phyloP scores from a whole-genome alignment of 2,329 filamentous ascomycete genomes.

The Xylariaceae sp. region DNA sequence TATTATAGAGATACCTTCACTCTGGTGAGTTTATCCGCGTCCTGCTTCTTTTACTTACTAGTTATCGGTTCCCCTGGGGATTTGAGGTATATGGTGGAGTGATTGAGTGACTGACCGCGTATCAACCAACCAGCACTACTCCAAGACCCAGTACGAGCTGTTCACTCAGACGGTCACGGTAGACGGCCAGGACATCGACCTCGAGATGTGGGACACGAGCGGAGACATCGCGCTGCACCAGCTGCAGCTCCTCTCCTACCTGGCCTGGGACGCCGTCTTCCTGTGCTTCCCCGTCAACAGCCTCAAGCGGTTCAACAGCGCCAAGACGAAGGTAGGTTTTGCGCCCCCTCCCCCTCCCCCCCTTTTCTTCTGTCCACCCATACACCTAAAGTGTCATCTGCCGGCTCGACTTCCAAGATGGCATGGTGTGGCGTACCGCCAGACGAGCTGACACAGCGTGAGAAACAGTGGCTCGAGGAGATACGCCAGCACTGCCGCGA shows the following conservation, averaged over 20 bases:
- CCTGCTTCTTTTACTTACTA: background rate
- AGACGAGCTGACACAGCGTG: no score
- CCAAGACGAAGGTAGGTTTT: constrained; percentile 23
- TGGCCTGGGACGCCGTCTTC: constrained; percentile 28
- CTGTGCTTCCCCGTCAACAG: constrained; percentile 30
- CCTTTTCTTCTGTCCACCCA: no score
- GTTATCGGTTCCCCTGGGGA: no score
- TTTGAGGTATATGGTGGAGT: no score
- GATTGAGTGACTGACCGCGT: no score
- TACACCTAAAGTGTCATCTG: no score
- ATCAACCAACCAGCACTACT: constrained; percentile 8
- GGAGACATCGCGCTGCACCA: constrained; percentile 20
- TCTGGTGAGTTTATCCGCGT: constrained; percentile 7
- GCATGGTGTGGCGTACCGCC: no score
- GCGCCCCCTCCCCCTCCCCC: no score
- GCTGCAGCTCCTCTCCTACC: constrained; percentile 20
- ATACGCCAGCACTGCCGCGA: constrained; percentile 57
- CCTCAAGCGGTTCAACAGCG: constrained; percentile 17
- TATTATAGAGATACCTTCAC: constrained; percentile 20
- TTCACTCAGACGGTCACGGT: constrained; percentile 17
- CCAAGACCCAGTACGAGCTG: constrained; percentile 22
- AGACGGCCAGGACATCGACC: constrained; percentile 16
- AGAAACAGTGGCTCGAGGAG: constrained; percentile 57
- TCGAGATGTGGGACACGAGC: constrained; percentile 26
- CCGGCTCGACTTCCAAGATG: no score